These are phyloP conservation scores for Barnettozyma sucrosica DNA, from an alignment of 805 yeast genomes.

Conservation along the genomic window DNA sequence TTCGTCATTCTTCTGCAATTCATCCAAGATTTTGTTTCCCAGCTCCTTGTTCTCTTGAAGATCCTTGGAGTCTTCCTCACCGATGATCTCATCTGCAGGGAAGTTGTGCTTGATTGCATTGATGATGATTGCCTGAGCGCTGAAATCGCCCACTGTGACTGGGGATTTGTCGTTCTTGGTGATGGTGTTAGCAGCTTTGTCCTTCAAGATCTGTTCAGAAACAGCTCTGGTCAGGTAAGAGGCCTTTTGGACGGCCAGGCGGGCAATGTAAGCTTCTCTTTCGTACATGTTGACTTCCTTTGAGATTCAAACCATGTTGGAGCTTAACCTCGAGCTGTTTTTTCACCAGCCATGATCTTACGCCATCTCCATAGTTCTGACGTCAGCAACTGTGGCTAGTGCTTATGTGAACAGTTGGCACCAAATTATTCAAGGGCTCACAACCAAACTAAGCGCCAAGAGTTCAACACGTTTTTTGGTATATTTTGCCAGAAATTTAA, in stretches of 20 bases:
- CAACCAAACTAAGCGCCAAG: not conserved
- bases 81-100: constrained; percentile 83
- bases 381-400: not conserved
- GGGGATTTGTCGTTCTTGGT: constrained; percentile 89
- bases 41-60: constrained; percentile 49
- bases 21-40: constrained; percentile 48
- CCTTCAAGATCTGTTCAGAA: constrained; percentile 48
- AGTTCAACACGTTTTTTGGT: not conserved
- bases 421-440: not conserved
- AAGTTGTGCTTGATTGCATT: constrained; percentile 74
- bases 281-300: constrained; percentile 32
- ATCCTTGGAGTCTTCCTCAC: constrained; percentile 83
- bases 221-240: constrained; percentile 63
- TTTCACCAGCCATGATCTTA: not conserved
- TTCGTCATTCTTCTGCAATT: constrained; percentile 49
- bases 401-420: not conserved
- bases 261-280: constrained; percentile 73
- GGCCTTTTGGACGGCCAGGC: constrained; percentile 87
- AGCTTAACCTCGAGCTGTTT: not conserved
- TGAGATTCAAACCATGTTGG: not conserved
- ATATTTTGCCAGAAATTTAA: not conserved
- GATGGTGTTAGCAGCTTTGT: constrained; percentile 46
- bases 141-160: constrained; percentile 94
- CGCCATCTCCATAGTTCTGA: not conserved
- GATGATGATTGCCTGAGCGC: constrained; percentile 90